Conservation (phyloP, 2,329 filamentous ascomycete species). For the Uncinocarpus reesii region DNA sequence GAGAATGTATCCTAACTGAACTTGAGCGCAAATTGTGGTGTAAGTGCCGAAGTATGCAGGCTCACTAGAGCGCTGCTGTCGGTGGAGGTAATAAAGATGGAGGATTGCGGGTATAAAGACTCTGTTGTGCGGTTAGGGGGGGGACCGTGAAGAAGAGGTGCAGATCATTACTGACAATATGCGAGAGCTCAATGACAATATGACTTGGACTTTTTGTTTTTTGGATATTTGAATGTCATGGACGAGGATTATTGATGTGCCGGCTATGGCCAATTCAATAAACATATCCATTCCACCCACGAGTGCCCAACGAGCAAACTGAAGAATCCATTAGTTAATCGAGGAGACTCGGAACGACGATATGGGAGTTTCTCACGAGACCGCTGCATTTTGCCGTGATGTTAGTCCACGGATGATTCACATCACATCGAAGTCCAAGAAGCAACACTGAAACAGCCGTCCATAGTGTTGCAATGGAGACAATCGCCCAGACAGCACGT, state of each 20-base stretch:
- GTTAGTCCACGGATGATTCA: conserved; percentile 27
- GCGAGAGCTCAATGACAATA: conserved; percentile 36
- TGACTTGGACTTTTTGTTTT: conserved; percentile 32
- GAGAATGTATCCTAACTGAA: conserved; percentile 35
- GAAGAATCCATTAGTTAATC: neutral
- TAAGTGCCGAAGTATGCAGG: conserved; percentile 31
- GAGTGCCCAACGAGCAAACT: conserved; percentile 34
- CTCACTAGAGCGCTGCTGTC: conserved; percentile 26
- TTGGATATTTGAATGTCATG: conserved; percentile 31
- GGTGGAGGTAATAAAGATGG: conserved; percentile 31
- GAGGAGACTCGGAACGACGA: neutral
- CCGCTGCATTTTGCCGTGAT: conserved; percentile 23
- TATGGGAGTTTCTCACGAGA: conserved; percentile 23
- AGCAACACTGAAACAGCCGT: conserved; percentile 30
- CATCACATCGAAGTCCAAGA: conserved; percentile 32
- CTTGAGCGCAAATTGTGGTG: conserved; percentile 31
- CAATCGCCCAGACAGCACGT: conserved; percentile 22
- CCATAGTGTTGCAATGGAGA: conserved; percentile 26
- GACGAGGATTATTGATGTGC: conserved; percentile 31
- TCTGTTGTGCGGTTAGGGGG: conserved; percentile 20
- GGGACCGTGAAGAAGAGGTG: too few relatives aligned
- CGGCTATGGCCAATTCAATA: conserved; percentile 32
- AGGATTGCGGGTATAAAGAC: conserved; percentile 33
- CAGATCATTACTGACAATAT: conserved; percentile 26
- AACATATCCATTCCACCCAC: conserved; percentile 34